A percentile compares a stretch with the other conserved stretches of the same genome.
Evolutionary conservation across 1,284 basidiomycete genomes (phyloP).

Genomic region (Heterobasidion parviporum): DNA sequence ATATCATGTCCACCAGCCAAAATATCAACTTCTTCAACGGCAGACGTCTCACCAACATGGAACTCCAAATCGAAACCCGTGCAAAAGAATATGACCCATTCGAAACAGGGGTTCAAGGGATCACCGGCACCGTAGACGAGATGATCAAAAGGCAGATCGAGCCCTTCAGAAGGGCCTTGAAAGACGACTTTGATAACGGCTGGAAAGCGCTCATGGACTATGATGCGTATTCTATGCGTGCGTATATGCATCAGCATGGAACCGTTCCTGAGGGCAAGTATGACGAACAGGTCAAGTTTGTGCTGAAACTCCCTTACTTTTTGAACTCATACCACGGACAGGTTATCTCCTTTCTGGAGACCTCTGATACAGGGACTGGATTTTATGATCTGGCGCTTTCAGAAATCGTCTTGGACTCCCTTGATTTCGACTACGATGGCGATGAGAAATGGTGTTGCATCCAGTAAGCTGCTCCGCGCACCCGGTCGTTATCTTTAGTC

Average conservation of each 20-base stretch:
- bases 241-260: no score
- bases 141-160: constrained; percentile 6
- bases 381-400: neutral
- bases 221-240: constrained; percentile 13
- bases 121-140: neutral
- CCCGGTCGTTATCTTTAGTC: no score
- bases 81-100: neutral
- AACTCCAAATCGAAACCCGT: neutral
- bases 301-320: no score
- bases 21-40: neutral
- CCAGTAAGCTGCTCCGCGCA: neutral
- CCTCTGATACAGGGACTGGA: neutral
- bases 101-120: neutral
- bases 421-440: neutral
- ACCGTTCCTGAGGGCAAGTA: no score
- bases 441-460: neutral
- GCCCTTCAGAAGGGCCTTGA: constrained; percentile 1
- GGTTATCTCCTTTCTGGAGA: neutral
- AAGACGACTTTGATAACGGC: constrained; percentile 13
- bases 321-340: neutral
- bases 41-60: neutral
- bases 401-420: neutral
- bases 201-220: constrained; percentile 18
- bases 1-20: neutral
- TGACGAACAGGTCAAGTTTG: no score